These are phyloP conservation scores for Pseudozyma thailandica DNA, from an alignment of 1,284 basidiomycete genomes.

Conservation along the genomic window DNA sequence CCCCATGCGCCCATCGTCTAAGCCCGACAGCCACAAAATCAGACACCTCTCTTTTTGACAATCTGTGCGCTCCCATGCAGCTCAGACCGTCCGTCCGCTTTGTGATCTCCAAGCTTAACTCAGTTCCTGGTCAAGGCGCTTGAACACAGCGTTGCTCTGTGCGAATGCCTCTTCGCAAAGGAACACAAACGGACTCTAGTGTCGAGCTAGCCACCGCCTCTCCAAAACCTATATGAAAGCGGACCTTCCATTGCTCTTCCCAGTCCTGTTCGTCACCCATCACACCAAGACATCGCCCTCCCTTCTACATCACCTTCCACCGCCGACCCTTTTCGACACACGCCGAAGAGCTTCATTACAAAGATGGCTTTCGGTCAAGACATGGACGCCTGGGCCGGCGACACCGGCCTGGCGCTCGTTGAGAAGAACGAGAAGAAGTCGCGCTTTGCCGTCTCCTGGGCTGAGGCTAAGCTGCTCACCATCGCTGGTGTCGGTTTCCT, in stretches of 20 bases:
- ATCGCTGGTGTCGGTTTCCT: conserved; percentile 66
- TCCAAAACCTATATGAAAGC: conserved; percentile 27
- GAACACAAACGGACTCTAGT: neutral
- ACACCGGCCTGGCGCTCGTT: conserved; percentile 56
- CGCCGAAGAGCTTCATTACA: conserved; percentile 6
- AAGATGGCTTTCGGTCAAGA: conserved; percentile 62
- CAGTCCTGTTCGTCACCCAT: neutral
- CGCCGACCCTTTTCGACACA: conserved; percentile 2
- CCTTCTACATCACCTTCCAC: neutral
- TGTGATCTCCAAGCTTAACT: no score
- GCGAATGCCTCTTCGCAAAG: neutral
- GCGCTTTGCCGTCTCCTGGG: conserved; percentile 58
- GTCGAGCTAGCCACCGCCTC: conserved; percentile 7
- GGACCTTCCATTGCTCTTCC: conserved; percentile 1
- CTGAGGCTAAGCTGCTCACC: conserved; percentile 61
- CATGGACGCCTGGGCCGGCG: conserved; percentile 59
- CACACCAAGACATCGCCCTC: conserved; percentile 4
- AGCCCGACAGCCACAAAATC: neutral
- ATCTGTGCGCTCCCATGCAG: neutral
- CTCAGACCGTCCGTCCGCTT: neutral
- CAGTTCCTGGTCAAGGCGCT: neutral
- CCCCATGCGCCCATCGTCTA: neutral
- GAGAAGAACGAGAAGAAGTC: conserved; percentile 52
- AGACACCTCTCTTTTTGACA: neutral
- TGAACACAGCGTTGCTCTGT: neutral